phyloP scores from a whole-genome alignment of 768 basidiomycete species.

The Tulasnella sp. region DNA sequence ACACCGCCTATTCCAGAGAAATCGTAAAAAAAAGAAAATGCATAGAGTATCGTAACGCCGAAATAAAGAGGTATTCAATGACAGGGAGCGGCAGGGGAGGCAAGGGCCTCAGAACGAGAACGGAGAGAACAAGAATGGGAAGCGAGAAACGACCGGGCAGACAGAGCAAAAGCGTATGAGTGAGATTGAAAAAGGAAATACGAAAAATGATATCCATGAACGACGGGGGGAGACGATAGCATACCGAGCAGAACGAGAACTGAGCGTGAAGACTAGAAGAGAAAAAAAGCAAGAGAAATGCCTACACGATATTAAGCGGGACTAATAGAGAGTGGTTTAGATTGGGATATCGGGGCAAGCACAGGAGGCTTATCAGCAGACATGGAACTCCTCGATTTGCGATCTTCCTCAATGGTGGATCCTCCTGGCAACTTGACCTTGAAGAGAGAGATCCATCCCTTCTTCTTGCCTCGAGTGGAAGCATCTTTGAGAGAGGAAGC shows the following conservation, averaged over 20 bases:
- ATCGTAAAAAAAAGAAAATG: not conserved
- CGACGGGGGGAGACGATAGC: not conserved
- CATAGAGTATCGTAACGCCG: not conserved
- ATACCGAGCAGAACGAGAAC: not conserved
- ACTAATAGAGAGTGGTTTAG: conserved; percentile 4
- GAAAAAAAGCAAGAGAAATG: not conserved
- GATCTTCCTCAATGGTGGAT: conserved; percentile 1
- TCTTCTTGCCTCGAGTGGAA: conserved; percentile 10
- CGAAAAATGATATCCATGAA: conserved; percentile 2
- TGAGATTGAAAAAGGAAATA: not conserved
- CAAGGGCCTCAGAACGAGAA: not conserved
- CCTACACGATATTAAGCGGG: not conserved
- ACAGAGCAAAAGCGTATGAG: too few relatives aligned
- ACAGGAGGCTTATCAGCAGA: conserved; percentile 3
- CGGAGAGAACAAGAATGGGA: too few relatives aligned
- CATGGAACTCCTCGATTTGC: not conserved
- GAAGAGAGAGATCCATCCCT: conserved; percentile 17
- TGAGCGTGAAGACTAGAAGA: not conserved
- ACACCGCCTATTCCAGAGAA: not conserved
- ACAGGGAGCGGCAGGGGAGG: not conserved
- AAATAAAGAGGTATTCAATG: not conserved
- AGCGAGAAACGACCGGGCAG: too few relatives aligned
- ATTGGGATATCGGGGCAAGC: conserved; percentile 15
- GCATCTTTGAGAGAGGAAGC: not conserved
- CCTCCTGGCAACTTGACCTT: conserved; percentile 18